phyloP scores from a whole-genome alignment of 306 rosid genomes.

The Trifolium dubium region DNA sequence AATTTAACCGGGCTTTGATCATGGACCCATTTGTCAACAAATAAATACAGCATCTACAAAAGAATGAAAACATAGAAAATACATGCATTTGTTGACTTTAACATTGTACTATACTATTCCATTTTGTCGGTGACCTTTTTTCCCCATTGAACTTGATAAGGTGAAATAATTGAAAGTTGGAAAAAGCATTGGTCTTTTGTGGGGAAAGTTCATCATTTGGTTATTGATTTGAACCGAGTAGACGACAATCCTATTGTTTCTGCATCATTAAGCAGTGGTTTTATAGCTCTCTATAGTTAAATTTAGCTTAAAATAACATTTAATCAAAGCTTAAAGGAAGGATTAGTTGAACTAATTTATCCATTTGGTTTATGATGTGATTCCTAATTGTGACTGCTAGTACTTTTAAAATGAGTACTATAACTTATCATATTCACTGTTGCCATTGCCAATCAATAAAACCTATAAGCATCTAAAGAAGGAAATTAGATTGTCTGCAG shows the following conservation, averaged over 20 bases:
- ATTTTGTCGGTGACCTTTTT: conserved; percentile 34
- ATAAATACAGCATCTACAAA: conserved; percentile 2
- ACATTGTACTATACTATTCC: conserved; percentile 17
- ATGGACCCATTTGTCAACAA: conserved; percentile 30
- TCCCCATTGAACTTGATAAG: conserved; percentile 18
- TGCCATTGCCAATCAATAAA: conserved; percentile 23
- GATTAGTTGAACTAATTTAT: conserved; percentile 46
- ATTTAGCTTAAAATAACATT: conserved; percentile 10
- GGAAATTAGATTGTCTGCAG: no score
- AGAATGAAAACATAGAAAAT: conserved; percentile 34
- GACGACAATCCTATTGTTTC: neutral
- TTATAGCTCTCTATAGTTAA: neutral
- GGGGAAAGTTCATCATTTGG: conserved; percentile 30
- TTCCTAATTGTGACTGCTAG: conserved; percentile 20
- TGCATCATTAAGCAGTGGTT: neutral
- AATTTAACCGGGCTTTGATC: conserved; percentile 4
- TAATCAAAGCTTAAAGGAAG: conserved; percentile 7
- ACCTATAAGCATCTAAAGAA: conserved; percentile 39
- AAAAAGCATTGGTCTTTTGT: conserved; percentile 16
- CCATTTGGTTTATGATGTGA: conserved; percentile 41
- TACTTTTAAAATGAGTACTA: conserved; percentile 24
- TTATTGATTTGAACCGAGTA: conserved; percentile 21
- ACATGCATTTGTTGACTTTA: conserved; percentile 45
- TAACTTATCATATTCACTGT: conserved; percentile 20
- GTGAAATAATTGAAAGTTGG: conserved; percentile 32